Base-by-base conservation (phyloP, 2,329 filamentous ascomycete genomes). In the Pezicula rhizophila region DNA sequence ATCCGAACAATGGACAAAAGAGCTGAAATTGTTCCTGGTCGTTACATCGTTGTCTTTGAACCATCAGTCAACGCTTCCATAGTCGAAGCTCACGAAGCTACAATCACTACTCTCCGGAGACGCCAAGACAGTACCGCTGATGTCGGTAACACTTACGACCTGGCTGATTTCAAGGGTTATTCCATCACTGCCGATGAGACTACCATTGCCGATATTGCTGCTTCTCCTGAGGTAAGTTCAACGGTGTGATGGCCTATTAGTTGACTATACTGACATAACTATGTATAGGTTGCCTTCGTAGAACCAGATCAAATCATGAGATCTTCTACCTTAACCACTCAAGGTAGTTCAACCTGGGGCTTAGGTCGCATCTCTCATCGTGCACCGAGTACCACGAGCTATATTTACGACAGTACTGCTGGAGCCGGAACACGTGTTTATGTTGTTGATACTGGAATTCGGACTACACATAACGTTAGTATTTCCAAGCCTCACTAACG, bases 21-120 rank as follows among this genome's bases (percentile, higher is more conserved):
- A 8, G 35, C 35, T 20, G 35, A 38, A 14, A 15, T 38, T 15
- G 35, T 38, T 5, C 35, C 35, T 15, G 5, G 5, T 38, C 35
- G 35, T 38, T 84, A 79, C 65, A 82, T 84, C 52, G 78, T 82
- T 47, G 78, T 83, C 48, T 82, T 80, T 70, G 78, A 81, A 65
- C 70, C 68, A 57, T 73, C 70, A 41, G 73, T 70, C 54, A 68
- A 66, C 55, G 66, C 72, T 20, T 70, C 71, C 23, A 66, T 68
- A 38, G 73, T 83, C 57, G 62, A 67, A 37, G 65, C 71, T 42
- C 75, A 78, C 62, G 68, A 77, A 60, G 64, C 68, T 35, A 68
- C 64, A 49, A 70, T 79, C 58, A 69, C 68, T 47, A 58, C 71
- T 35, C 64, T 84, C 51, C 68, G 73, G 62, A 80, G 77, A 66